phyloP scores from a whole-genome alignment of 2,329 filamentous ascomycete species.

The Esteya vermicola region DNA sequence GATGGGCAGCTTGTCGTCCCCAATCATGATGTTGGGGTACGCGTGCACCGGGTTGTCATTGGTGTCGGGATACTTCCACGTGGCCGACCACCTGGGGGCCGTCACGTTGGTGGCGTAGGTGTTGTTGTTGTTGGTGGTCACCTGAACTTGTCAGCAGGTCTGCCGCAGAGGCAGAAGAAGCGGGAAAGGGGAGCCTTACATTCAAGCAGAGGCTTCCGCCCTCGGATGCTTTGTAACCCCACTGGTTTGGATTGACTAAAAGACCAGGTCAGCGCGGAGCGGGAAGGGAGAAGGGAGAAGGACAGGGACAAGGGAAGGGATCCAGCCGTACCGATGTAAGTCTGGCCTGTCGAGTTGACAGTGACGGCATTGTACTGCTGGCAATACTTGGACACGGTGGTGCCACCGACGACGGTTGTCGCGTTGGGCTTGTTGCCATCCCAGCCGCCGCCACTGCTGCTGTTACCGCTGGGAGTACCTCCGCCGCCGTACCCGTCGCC shows the following conservation, averaged over 20 bases:
- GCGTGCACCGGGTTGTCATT: slow-evolving; percentile 31
- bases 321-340: slow-evolving; percentile 29
- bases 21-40: slow-evolving; percentile 36
- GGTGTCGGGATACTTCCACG: slow-evolving; percentile 32
- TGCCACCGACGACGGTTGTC: slow-evolving; percentile 4
- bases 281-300: slow-evolving; percentile 4
- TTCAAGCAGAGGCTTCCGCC: slow-evolving; percentile 33
- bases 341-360: slow-evolving; percentile 18
- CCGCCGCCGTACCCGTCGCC: slow-evolving; percentile 8
- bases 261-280: neutral
- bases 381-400: slow-evolving; percentile 8
- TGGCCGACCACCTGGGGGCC: slow-evolving; percentile 35
- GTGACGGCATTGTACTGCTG: slow-evolving; percentile 6
- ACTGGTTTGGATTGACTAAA: slow-evolving; percentile 41
- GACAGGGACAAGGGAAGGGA: neutral
- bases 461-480: neutral
- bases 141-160: slow-evolving; percentile 16
- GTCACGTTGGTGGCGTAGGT: slow-evolving; percentile 31
- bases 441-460: slow-evolving; percentile 11
- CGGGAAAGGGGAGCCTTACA: slow-evolving; percentile 21
- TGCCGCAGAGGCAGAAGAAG: neutral
- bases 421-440: slow-evolving; percentile 10
- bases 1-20: slow-evolving; percentile 25
- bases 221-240: slow-evolving; percentile 27
- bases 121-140: slow-evolving; percentile 33